phyloP scores from a whole-genome alignment of 352 stramenopile genomes.

The Phytophthora fragariaefolia region DNA sequence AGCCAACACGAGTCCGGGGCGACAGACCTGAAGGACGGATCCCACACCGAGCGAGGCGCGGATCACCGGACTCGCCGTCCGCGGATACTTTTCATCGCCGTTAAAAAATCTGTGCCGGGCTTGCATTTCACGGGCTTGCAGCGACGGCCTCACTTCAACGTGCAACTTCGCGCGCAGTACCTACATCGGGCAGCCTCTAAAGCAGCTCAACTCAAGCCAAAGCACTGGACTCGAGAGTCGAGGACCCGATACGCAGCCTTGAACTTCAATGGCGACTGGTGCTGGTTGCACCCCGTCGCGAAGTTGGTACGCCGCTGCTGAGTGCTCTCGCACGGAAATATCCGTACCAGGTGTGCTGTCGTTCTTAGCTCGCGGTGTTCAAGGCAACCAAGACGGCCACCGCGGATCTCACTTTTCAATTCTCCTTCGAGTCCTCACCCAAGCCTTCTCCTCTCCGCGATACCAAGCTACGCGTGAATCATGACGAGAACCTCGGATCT shows the following conservation, averaged over 20 bases:
- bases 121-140: slow-evolving; percentile 29
- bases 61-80: slow-evolving; percentile 8
- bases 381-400: background rate
- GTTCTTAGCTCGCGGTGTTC: background rate
- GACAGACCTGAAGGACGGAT: slow-evolving; percentile 5
- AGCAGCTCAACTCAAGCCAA: background rate
- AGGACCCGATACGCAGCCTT: slow-evolving; percentile 4
- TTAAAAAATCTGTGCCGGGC: slow-evolving; percentile 15
- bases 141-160: slow-evolving; percentile 23
- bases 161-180: slow-evolving; percentile 23
- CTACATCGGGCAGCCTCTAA: background rate
- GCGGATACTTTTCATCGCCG: slow-evolving; percentile 21
- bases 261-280: slow-evolving; percentile 10
- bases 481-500: slow-evolving; percentile 28
- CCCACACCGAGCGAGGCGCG: background rate
- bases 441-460: slow-evolving; percentile 5
- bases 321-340: background rate
- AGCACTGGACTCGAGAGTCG: background rate
- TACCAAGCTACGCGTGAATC: background rate
- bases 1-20: slow-evolving; percentile 8
- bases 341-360: background rate
- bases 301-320: slow-evolving; percentile 6
- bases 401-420: slow-evolving; percentile 29
- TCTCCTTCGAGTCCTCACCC: slow-evolving; percentile 15
- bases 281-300: background rate